A percentile compares a stretch with the other conserved stretches of the same genome.
phyloP scores from a whole-genome alignment of 805 yeast species.

The Teunomyces kruisii region DNA sequence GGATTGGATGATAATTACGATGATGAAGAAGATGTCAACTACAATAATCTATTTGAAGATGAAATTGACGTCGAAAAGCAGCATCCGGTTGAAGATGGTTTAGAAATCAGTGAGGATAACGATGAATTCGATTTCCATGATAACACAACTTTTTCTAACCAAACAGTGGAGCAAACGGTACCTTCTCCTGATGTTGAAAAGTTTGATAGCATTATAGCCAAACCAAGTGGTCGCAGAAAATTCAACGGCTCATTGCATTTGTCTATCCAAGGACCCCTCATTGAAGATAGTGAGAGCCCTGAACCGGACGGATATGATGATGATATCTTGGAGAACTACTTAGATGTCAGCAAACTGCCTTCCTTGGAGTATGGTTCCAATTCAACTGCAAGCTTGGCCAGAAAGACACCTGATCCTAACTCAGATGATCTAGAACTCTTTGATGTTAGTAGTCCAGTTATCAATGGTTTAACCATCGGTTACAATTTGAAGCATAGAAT shows the following conservation, averaged over 20 bases:
- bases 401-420: constrained; percentile 6
- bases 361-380: constrained; percentile 10
- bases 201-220: neutral
- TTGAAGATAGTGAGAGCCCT: constrained; percentile 2
- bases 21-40: constrained; percentile 31
- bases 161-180: neutral
- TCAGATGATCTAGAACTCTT: constrained; percentile 18
- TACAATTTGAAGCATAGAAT: constrained; percentile 21
- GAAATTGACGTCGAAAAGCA: constrained; percentile 5
- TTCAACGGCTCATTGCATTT: constrained; percentile 28
- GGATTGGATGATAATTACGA: constrained; percentile 36
- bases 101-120: neutral
- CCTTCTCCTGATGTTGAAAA: neutral
- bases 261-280: constrained; percentile 23
- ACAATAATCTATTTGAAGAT: constrained; percentile 21
- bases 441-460: constrained; percentile 31
- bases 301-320: constrained; percentile 15
- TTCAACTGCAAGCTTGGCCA: neutral
- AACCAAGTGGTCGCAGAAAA: constrained; percentile 2
- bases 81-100: neutral
- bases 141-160: neutral
- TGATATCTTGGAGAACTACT: constrained; percentile 38
- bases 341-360: constrained; percentile 24
- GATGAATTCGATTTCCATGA: constrained; percentile 1
- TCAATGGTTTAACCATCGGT: constrained; percentile 35